These are phyloP conservation scores for Fomes fomentarius DNA, from an alignment of 1,284 basidiomycete genomes.

Conservation along the genomic window DNA sequence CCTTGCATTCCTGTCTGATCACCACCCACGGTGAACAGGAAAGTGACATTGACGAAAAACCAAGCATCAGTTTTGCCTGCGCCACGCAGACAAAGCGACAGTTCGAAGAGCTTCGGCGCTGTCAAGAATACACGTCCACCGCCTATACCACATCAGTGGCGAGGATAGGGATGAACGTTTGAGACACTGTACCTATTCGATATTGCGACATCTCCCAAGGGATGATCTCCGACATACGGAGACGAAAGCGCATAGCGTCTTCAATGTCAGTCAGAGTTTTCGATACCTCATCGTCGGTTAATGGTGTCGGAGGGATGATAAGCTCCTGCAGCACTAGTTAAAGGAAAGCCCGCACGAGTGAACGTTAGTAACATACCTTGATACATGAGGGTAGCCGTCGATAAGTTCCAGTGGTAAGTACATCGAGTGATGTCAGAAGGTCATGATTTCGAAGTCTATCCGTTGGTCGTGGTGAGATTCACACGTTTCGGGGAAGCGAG, in stretches of 20 bases:
- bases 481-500: not conserved
- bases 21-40: slow-evolving; percentile 70
- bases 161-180: not conserved
- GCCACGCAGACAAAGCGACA: slow-evolving; percentile 74
- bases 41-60: slow-evolving; percentile 83
- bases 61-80: slow-evolving; percentile 70
- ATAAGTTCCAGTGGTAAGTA: slow-evolving; percentile 84
- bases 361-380: slow-evolving; percentile 51
- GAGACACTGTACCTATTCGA: slow-evolving; percentile 56
- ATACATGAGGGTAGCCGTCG: slow-evolving; percentile 76
- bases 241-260: slow-evolving; percentile 73
- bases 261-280: slow-evolving; percentile 75
- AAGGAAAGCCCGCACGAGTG: not conserved
- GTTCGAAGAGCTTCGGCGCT: slow-evolving; percentile 75
- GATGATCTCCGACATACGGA: slow-evolving; percentile 73
- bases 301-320: slow-evolving; percentile 64
- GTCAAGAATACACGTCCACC: slow-evolving; percentile 81
- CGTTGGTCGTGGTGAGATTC: not conserved
- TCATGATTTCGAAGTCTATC: slow-evolving; percentile 85
- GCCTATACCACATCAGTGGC: slow-evolving; percentile 39
- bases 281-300: slow-evolving; percentile 68
- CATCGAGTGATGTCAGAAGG: slow-evolving; percentile 85
- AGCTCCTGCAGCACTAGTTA: slow-evolving; percentile 51
- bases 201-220: slow-evolving; percentile 78
- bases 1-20: slow-evolving; percentile 75